Evolutionary conservation across 129 eudicot species (phyloP).

Genomic region (Silybum marianum): DNA sequence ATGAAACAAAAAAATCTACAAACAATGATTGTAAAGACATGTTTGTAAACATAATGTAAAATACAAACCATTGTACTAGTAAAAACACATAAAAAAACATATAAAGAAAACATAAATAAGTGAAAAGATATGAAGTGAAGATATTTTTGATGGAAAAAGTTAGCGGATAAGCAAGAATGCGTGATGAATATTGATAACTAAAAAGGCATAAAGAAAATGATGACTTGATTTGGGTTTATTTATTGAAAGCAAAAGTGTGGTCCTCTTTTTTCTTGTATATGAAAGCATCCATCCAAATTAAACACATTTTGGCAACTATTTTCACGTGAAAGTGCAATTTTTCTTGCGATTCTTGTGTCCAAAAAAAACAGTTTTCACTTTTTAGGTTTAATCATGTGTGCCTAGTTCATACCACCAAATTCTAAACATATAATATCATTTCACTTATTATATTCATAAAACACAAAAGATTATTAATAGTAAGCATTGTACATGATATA

Average conservation of each 20-base stretch:
- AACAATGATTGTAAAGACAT: not conserved
- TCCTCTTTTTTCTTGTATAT: slow-evolving; percentile 18
- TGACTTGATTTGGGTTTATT: slow-evolving; percentile 24
- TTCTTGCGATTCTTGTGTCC: slow-evolving; percentile 33
- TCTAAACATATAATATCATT: not conserved
- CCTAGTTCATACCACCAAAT: not conserved
- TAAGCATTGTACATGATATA: too few relatives aligned
- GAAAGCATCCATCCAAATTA: slow-evolving; percentile 7
- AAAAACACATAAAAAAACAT: too few relatives aligned
- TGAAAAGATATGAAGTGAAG: not conserved
- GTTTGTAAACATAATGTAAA: not conserved
- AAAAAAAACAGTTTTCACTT: slow-evolving; percentile 19
- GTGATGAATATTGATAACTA: slow-evolving; percentile 27
- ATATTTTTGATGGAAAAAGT: slow-evolving; percentile 29
- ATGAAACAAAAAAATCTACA: not conserved
- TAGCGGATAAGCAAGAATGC: slow-evolving; percentile 18
- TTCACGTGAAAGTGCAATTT: slow-evolving; percentile 41
- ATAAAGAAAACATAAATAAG: not conserved
- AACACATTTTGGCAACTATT: slow-evolving; percentile 20
- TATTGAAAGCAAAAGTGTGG: slow-evolving; percentile 24
- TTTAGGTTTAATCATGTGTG: slow-evolving; percentile 4
- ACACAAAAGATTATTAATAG: not conserved
- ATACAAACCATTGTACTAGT: not conserved
- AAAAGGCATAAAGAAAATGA: slow-evolving; percentile 25
- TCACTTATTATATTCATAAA: not conserved